Percentiles rank a stretch among this genome's conserved stretches.
Conservation (phyloP, 2,329 filamentous ascomycete species). For the Neoarthrinium moseri region DNA sequence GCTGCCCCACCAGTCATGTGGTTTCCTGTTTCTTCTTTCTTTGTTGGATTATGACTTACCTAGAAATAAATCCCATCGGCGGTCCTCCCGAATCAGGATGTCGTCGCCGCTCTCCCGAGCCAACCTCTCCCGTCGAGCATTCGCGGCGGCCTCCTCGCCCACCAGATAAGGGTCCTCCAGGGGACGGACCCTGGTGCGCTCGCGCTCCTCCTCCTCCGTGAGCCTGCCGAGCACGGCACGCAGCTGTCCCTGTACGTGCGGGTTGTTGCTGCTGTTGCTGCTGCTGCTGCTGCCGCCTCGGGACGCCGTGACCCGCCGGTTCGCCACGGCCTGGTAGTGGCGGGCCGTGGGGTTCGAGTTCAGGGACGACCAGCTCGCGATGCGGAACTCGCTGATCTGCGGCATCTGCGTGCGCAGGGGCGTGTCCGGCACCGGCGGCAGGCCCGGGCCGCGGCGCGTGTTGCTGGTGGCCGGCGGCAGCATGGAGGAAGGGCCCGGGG, state of each 20-base stretch:
- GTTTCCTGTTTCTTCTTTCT: too few relatives aligned
- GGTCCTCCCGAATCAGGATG: slow-evolving; percentile 55
- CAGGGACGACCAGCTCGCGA: slow-evolving; percentile 55
- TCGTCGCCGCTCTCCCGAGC: slow-evolving; percentile 55
- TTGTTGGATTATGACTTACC: too few relatives aligned
- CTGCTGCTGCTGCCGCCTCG: slow-evolving; percentile 26
- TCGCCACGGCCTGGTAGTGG: slow-evolving; percentile 64
- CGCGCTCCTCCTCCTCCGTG: slow-evolving; percentile 12
- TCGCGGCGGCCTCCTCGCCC: slow-evolving; percentile 61
- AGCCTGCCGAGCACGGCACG: slow-evolving; percentile 23
- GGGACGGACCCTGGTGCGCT: slow-evolving; percentile 38
- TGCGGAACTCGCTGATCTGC: slow-evolving; percentile 52
- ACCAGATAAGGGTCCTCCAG: slow-evolving; percentile 68
- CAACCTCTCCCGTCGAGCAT: slow-evolving; percentile 56
- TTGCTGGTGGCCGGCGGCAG: slow-evolving; percentile 26
- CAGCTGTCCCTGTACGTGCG: slow-evolving; percentile 20
- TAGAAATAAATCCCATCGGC: slow-evolving; percentile 60
- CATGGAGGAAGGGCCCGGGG: slow-evolving; percentile 20
- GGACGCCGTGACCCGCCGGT: slow-evolving; percentile 52
- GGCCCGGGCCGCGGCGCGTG: slow-evolving; percentile 37
- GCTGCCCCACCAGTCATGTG: too few relatives aligned
- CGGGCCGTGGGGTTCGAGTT: slow-evolving; percentile 52
- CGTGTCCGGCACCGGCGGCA: slow-evolving; percentile 49
- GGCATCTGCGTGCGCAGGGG: slow-evolving; percentile 35
- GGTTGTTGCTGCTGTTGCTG: slow-evolving; percentile 7